Evolutionary conservation across 352 stramenopile genomes (phyloP), one percentile per base, ranked within the genome.

Genomic region (Phytophthora vignae): DNA sequence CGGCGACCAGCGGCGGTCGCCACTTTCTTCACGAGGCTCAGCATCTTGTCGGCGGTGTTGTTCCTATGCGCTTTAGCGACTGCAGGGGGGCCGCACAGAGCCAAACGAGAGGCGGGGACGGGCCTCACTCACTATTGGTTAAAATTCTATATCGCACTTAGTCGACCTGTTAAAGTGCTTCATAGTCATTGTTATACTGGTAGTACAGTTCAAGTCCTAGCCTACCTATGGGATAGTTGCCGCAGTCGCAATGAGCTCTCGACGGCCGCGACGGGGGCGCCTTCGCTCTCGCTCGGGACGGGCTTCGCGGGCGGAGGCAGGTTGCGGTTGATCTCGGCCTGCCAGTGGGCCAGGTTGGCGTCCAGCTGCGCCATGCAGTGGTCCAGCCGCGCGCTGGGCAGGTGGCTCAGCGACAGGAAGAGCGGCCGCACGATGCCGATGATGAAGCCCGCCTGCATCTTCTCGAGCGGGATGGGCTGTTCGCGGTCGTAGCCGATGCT

Each of bases 391-490:
- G 83, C 78, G 42, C 73, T 76, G 2, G 88, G 88, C 19, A 96
- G 62, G 44, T 81, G 75, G 25, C 74, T 85, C 31, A 94, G 73
- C 31, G 76, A 81, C 17, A 83, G 50, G 66, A 95, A 95, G 9
- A 95, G 78, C 22, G 93, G 93, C 2, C 84, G 78, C 15, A 97
- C 93, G 42, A 98, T 96, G 59, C 94, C 96, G 40, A 98, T 91
- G 64, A 99, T 98, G 69, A 99, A 99, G 55, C 92, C 92, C 6
- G 96, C 83, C 77, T 99, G 95, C 72, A 93, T 92, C 69, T 98
- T 96, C 56, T 93, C 81, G 15, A 97, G 69, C 12, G 86, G 85
- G 38, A 96, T 97, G 19, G 90, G 87, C 55, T 93, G 90, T 25
- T 96, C 73, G 14, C 93, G 87, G 71, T 98, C 93, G 73, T 91